Conservation (phyloP, 2,329 filamentous ascomycete species). For the Colletotrichum filicis region DNA sequence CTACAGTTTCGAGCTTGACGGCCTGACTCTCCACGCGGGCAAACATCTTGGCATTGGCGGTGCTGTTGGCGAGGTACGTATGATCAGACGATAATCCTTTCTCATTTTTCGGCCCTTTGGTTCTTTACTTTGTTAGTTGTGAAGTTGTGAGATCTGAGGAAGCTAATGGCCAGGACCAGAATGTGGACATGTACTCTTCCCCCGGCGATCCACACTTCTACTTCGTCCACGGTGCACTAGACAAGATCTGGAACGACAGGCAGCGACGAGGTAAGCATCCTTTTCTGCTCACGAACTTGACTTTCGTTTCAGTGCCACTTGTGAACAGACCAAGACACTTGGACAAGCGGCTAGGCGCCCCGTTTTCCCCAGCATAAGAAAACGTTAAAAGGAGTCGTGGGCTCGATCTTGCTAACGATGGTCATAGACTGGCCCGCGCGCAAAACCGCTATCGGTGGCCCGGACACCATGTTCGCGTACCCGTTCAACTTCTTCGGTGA, state of each 20-base stretch:
- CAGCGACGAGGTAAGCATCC: slow-evolving; percentile 23
- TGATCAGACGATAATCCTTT: background rate
- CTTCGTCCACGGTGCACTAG: slow-evolving; percentile 41
- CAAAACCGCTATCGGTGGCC: background rate
- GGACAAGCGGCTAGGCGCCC: background rate
- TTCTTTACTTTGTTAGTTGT: too few species aligned
- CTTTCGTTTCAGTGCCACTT: background rate
- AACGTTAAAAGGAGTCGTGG: background rate
- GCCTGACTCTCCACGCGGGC: background rate
- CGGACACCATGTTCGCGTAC: background rate
- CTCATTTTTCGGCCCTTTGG: background rate
- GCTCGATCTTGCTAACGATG: background rate
- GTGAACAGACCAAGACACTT: background rate
- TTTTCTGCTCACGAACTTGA: background rate
- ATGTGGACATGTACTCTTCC: slow-evolving; percentile 22
- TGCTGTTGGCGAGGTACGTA: background rate
- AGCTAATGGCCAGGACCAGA: background rate
- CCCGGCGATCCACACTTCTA: slow-evolving; percentile 47
- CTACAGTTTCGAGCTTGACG: background rate
- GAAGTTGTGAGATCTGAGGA: background rate
- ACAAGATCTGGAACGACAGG: slow-evolving; percentile 42
- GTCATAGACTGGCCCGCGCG: background rate
- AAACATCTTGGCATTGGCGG: background rate
- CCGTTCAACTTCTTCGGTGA: background rate
- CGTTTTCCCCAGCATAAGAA: background rate